Conservation (phyloP, 2,329 filamentous ascomycete species). For the Aspergillus thermomutatus region DNA sequence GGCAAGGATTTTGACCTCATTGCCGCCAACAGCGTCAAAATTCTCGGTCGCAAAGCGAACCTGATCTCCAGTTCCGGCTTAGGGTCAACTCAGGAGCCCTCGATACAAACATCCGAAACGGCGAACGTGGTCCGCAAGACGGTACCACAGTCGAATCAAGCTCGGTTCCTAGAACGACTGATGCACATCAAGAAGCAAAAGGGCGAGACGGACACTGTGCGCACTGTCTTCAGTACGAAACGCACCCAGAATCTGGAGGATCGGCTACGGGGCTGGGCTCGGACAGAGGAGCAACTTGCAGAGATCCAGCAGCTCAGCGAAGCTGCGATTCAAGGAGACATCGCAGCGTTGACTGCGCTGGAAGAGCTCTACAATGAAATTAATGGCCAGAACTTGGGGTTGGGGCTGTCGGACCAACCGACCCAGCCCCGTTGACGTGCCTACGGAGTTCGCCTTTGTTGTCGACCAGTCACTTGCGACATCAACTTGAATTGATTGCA, state of each 20-base stretch:
- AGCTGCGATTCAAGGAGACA: conserved; percentile 35
- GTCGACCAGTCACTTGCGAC: background rate
- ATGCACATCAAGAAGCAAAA: conserved; percentile 62
- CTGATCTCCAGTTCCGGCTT: conserved; percentile 48
- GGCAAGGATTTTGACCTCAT: conserved; percentile 63
- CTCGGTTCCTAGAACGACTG: conserved; percentile 61
- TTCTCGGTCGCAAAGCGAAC: conserved; percentile 64
- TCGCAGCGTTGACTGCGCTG: conserved; percentile 31
- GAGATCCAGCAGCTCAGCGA: conserved; percentile 36
- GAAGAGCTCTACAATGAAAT: conserved; percentile 35
- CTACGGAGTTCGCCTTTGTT: background rate
- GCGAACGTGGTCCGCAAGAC: conserved; percentile 21
- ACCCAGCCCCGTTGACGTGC: conserved; percentile 6
- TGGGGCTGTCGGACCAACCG: conserved; percentile 6
- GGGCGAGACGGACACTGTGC: conserved; percentile 64
- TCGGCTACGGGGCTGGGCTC: conserved; percentile 35
- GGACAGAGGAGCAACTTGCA: conserved; percentile 35
- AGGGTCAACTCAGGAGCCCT: conserved; percentile 3
- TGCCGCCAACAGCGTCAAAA: conserved; percentile 65
- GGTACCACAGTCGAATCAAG: conserved; percentile 41
- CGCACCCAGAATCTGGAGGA: conserved; percentile 31
- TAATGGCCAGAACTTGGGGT: conserved; percentile 10
- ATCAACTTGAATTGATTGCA: background rate
- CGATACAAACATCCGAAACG: background rate
- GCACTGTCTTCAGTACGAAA: conserved; percentile 53